A percentile compares a stretch with the other conserved stretches of the same genome.
Conservation (phyloP, 805 yeast genomes). For the Metschnikowia similis region DNA sequence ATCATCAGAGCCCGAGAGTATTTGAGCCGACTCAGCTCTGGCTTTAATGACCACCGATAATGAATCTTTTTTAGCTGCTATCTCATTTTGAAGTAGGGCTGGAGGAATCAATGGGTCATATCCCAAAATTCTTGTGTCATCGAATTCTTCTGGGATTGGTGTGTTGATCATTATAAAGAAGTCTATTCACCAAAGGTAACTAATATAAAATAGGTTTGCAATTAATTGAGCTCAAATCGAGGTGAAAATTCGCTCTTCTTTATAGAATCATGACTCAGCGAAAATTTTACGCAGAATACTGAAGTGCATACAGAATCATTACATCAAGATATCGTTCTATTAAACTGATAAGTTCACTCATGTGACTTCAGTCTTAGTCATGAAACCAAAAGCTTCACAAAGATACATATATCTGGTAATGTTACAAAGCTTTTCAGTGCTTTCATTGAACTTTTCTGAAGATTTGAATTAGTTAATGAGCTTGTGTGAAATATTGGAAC, state of each 20-base stretch:
- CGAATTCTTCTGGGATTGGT: constrained; percentile 63
- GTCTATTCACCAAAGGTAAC: not conserved
- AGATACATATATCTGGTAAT: not conserved
- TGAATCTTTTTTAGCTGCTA: constrained; percentile 59
- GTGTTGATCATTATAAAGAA: constrained; percentile 32
- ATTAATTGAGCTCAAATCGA: not conserved
- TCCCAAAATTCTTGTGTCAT: constrained; percentile 76
- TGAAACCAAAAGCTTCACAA: not conserved
- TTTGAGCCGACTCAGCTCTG: constrained; percentile 67
- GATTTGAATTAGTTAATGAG: not conserved
- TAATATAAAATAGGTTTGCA: not conserved
- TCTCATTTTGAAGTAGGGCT: constrained; percentile 82
- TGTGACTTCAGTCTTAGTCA: not conserved
- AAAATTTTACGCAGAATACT: constrained; percentile 17
- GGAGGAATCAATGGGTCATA: constrained; percentile 97
- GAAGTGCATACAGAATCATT: constrained; percentile 6
- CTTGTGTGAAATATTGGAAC: not conserved
- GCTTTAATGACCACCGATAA: constrained; percentile 66
- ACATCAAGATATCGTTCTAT: not conserved
- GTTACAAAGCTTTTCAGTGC: no score
- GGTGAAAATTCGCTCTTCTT: constrained; percentile 3
- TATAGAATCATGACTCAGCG: constrained; percentile 12
- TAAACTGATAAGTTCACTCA: not conserved
- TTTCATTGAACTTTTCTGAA: not conserved
- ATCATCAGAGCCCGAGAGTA: constrained; percentile 80